Percentiles rank a stretch among this genome's conserved stretches.
Conservation (phyloP, 225 moss, liverwort and hornwort species). For the Physcomitrium patens region DNA sequence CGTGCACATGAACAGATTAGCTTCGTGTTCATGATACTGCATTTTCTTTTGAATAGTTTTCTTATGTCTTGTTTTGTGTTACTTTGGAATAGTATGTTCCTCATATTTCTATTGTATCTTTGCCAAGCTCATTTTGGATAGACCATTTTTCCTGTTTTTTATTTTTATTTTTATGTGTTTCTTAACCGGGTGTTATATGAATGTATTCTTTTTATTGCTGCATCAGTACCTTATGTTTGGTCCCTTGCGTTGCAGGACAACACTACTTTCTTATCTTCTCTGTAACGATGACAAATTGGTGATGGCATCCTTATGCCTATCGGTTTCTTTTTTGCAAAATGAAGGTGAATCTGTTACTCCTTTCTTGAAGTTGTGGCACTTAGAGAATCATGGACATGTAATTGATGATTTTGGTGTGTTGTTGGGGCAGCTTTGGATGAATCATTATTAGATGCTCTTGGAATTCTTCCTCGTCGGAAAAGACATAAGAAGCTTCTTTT, state of each 20-base stretch:
- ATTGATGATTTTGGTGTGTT: conserved; percentile 13
- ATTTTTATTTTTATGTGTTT: too few species aligned
- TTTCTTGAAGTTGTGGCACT: conserved; percentile 8
- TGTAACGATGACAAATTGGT: conserved; percentile 96
- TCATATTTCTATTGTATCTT: background rate
- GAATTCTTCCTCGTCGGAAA: conserved; percentile 92
- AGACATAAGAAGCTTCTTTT: conserved; percentile 88
- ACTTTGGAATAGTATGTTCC: too few species aligned
- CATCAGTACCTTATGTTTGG: background rate
- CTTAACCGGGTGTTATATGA: background rate
- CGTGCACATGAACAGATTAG: conserved; percentile 4
- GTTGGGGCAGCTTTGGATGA: conserved; percentile 86
- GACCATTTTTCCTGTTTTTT: background rate
- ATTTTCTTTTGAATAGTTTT: background rate
- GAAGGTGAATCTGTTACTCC: conserved; percentile 59
- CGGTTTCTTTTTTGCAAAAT: conserved; percentile 90
- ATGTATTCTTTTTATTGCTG: background rate
- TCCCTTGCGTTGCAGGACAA: conserved; percentile 67
- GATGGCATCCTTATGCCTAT: conserved; percentile 90
- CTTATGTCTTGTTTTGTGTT: background rate
- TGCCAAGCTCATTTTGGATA: background rate
- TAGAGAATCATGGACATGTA: background rate
- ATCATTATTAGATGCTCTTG: conserved; percentile 92
- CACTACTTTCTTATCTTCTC: conserved; percentile 80
- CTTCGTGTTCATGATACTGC: conserved; percentile 3